Base-by-base conservation (phyloP, 2,329 filamentous ascomycete species). In the Cordyceps cicadae region DNA sequence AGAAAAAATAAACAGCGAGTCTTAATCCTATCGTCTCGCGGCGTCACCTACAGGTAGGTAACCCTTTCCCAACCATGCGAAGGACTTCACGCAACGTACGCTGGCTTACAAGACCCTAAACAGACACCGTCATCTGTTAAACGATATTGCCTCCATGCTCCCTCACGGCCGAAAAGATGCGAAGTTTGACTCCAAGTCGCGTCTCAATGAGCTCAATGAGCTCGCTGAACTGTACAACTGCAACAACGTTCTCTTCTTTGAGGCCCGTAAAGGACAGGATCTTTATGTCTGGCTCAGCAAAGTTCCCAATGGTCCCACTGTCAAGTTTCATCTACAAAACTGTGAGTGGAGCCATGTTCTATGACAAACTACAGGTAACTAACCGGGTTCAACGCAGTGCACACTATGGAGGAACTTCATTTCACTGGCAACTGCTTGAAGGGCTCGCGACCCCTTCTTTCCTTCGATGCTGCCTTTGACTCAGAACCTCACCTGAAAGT, bases 351-450 rank as follows among this genome's bases (percentile, higher is more conserved):
- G 32, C 56, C 17, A 32, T 11, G 39, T 21, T 15, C 41, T 34
- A 9, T 5, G 29, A 56, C 6, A 8, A 17, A 45, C 5, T 26
- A 49, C 26, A 37, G 34, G 29, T 26, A 52, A 54, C 70, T 73
- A 66, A 75, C 60, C 48, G 15, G 5, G 19, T 26, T 9, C 24
- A 15, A 21, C n/a, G 50, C 66, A 89, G 82, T 97, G 70, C 92
- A 97, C 77, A 97, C 93, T 11, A 96, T 95, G 90, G 91, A 93
- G 70, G 94, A 99, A 74, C 81, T 99, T 41, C 90, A 96, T 70
- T 97, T 99, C 74, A 92, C 92, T 17, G 94, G 94, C 59, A 99
- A 99, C 79, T 97, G 92, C 72, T 79, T 97, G 63, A 97, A 96
- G 76, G 94, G 94, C 62, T 94, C 90, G 32, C 82, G 94, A 41